These are phyloP conservation scores for Aspergillus tamarii DNA, from an alignment of 2,329 filamentous ascomycete species.

Conservation along the genomic window DNA sequence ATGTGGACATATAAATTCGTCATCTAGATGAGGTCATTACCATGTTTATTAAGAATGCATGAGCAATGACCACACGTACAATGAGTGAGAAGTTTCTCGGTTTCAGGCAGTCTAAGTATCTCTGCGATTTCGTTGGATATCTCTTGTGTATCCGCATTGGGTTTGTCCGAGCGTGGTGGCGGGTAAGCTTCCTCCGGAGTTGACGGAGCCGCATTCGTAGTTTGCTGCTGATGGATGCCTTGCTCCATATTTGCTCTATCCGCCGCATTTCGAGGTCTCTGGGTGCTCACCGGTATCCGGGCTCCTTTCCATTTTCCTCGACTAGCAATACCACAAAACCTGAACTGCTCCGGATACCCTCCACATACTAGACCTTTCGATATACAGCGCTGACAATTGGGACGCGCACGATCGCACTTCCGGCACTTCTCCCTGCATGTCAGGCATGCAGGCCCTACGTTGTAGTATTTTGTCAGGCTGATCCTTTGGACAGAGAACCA, in stretches of 20 bases:
- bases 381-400: conserved; percentile 33
- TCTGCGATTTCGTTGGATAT: conserved; percentile 7
- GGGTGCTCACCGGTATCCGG: conserved; percentile 20
- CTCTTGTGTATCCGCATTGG: not conserved
- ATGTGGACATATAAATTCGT: conserved; percentile 32
- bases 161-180: not conserved
- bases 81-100: conserved; percentile 25
- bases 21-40: conserved; percentile 23
- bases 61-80: conserved; percentile 19
- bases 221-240: not conserved
- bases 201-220: not conserved
- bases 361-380: conserved; percentile 35
- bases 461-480: not conserved
- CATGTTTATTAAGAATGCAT: not conserved
- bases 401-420: conserved; percentile 35
- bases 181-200: not conserved
- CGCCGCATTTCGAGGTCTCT: not conserved
- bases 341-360: conserved; percentile 37
- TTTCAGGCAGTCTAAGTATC: conserved; percentile 18
- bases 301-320: conserved; percentile 36
- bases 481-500: not conserved
- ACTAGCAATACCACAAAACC: conserved; percentile 35
- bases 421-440: conserved; percentile 40
- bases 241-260: not conserved
- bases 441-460: conserved; percentile 34